Evolutionary conservation across 83 land plant species (phyloP), one percentile per base, ranked within the genome.

Genomic region (Thuja plicata): DNA sequence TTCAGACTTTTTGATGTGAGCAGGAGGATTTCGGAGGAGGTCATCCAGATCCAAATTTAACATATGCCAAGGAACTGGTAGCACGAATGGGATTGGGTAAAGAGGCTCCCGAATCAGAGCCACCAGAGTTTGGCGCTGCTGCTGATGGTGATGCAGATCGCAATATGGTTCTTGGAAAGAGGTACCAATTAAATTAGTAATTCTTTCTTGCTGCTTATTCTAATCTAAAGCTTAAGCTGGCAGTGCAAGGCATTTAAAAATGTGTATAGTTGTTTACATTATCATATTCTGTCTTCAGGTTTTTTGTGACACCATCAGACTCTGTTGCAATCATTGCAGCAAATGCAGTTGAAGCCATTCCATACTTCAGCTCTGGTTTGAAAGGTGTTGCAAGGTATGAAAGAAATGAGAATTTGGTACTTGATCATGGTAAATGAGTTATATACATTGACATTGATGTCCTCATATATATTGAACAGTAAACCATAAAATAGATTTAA

Each of bases 91-190:
- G 99, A 84, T 86, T 98, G 91, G 97, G 98, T 32, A 95, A 96
- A 90, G 87, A 92, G 81, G 82, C 87, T 38, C 90, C 98, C 86
- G 86, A 85, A 60, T 85, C 74, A 7, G 96, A 98, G 87, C 96
- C 96, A 71, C 99, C 99, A 46, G 99, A 97, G 83, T 98, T 98
- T 96, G 99, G 99, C 90, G 99, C 99, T 88, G 99, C 99, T 89
- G 99, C 99, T 88, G 99, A 98, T 95, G 99, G 99, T 89, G 99
- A 98, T 93, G 99, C 98, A 76, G 99, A 98, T 90, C 95, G 99
- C 4, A 98, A 98, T 90, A 98, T 98, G 99, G 88, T 98, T 87
- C 97, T 98, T 89, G 99, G 99, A 52, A 95, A 95, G 91, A 97
- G 98, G 99, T 96, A 91, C 21, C 4, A 35, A 62, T 54, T 66